Evolutionary conservation across 768 basidiomycete genomes (phyloP), one percentile per base, ranked within the genome.

Genomic region (Mrakia blollopis): DNA sequence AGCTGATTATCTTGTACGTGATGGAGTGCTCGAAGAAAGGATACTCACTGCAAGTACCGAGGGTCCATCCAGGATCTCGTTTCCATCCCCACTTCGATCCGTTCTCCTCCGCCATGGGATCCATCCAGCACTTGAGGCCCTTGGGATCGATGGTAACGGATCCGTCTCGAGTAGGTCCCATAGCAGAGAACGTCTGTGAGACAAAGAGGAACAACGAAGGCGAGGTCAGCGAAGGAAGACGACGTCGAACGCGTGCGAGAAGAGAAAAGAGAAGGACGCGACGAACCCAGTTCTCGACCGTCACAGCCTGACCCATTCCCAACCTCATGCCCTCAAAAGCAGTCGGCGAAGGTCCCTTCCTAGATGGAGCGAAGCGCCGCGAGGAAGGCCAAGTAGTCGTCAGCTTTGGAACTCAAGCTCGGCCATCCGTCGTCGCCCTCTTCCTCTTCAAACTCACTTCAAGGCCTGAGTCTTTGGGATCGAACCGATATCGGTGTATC

Each of bases 311-410:
- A 5, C 97, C 97, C 91, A 96, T 93, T 10, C 93, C 96, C 0
- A 99, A 87, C 3, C 89, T 87, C 75, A 99, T 84, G 2, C 89
- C 89, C 83, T 98, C 92, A 9, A 91, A 87, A 0, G 94, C 92
- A 0, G 91, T 92, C 0, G 97, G 95, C 73, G 89, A 86, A 0
- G 93, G 89, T 0, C 96, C 97, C 82, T 94, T 96, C 81, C 92
- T 93, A 37, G 7, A 70, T 25, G 6, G 25, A 32, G 44, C 52
- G 18, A 16, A 62, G 61, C 9, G 18, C 11, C 39, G 39, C 0
- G 44, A 18, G 37, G 28, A 37, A 68, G 21, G 41, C 3, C 9
- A 23, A 60, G 1, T 4, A 13, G 14, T 44, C 21, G 32, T 47
- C 39, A 39, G 39, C 41, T 57, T 11, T 6, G 6, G 28, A 4